These are phyloP conservation scores for Begonia fuchsioides DNA, from an alignment of 306 rosid species.

Conservation along the genomic window DNA sequence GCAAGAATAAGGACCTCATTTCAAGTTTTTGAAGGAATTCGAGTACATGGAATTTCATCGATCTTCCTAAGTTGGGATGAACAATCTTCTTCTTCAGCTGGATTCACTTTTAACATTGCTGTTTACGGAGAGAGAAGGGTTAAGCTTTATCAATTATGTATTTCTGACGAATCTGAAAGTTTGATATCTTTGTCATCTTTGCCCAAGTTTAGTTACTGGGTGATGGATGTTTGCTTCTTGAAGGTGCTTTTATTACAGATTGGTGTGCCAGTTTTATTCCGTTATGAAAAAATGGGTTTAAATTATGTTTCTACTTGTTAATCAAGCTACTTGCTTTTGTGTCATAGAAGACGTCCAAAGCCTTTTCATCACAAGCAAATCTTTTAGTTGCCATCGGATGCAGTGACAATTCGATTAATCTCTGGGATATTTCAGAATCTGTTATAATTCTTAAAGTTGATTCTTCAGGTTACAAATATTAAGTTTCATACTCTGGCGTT, in stretches of 20 bases:
- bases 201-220: constrained; percentile 70
- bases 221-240: constrained; percentile 74
- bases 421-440: constrained; percentile 62
- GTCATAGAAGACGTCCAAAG: constrained; percentile 24
- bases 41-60: constrained; percentile 73
- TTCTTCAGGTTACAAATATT: constrained; percentile 55
- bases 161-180: constrained; percentile 12
- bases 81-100: constrained; percentile 2
- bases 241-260: constrained; percentile 24
- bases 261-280: not conserved
- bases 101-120: constrained; percentile 17
- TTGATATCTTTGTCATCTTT: constrained; percentile 27
- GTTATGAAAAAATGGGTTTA: not conserved
- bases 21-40: constrained; percentile 69
- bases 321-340: constrained; percentile 4
- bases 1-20: constrained; percentile 28
- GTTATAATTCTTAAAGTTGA: constrained; percentile 38
- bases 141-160: constrained; percentile 33
- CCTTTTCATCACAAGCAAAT: constrained; percentile 22
- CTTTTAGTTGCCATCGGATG: constrained; percentile 60
- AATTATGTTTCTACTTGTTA: constrained; percentile 7
- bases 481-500: not conserved
- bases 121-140: constrained; percentile 75
- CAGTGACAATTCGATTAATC: constrained; percentile 65
- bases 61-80: constrained; percentile 1